Percentiles rank a stretch among this genome's conserved stretches.
These are phyloP conservation scores for Gracilariopsis chorda DNA, from an alignment of 23 red algal species.

Conservation along the genomic window DNA sequence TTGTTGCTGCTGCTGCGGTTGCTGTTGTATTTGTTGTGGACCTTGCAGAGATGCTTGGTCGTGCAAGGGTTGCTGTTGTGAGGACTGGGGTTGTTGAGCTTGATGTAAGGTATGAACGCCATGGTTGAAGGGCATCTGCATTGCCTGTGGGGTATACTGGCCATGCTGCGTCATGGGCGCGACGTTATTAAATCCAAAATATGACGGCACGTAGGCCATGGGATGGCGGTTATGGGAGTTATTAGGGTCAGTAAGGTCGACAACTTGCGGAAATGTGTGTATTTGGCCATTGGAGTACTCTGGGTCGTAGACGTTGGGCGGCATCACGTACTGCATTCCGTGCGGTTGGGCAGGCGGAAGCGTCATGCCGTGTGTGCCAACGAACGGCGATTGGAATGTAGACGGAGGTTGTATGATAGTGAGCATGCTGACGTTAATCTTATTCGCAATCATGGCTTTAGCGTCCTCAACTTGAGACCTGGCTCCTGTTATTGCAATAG, in stretches of 20 bases:
- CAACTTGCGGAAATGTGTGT: slow-evolving; percentile 9
- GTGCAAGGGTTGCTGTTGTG: slow-evolving; percentile 5
- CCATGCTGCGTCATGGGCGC: slow-evolving; percentile 5
- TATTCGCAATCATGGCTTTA: slow-evolving; percentile 72
- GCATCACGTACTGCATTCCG: neutral
- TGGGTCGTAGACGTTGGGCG: slow-evolving; percentile 39
- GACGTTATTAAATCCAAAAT: slow-evolving; percentile 25
- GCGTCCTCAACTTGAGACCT: slow-evolving; percentile 75
- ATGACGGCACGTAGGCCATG: slow-evolving; percentile 18
- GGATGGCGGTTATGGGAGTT: slow-evolving; percentile 25
- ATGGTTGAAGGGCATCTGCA: slow-evolving; percentile 2
- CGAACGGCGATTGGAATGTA: slow-evolving; percentile 10
- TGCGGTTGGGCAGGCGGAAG: neutral
- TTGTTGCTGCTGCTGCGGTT: neutral
- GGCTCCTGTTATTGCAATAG: slow-evolving; percentile 81
- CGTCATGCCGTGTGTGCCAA: neutral
- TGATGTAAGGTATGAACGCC: neutral
- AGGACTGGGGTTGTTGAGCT: neutral
- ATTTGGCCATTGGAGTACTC: slow-evolving; percentile 52
- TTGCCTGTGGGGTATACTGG: neutral
- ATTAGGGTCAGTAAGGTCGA: slow-evolving; percentile 16
- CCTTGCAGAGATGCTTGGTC: neutral
- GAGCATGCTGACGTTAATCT: slow-evolving; percentile 59
- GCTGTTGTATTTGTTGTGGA: no score
- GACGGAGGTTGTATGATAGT: slow-evolving; percentile 18